Evolutionary conservation across 495 filamentous ascomycete genomes (phyloP), one percentile per base, ranked within the genome.

Genomic region (Cetradonia linearis): DNA sequence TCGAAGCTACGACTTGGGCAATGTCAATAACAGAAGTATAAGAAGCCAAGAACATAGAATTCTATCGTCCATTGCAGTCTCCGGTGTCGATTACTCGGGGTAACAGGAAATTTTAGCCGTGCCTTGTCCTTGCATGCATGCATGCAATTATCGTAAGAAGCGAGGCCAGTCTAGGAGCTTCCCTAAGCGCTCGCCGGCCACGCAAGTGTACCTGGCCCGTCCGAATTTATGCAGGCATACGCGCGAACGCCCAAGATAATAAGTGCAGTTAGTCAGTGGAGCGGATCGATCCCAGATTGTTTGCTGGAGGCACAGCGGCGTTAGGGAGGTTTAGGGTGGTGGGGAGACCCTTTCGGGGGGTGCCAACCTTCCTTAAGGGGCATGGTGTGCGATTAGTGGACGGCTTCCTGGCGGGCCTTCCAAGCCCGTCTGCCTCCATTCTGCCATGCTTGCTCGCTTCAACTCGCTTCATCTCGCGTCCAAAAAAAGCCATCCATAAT

Each of bases 251-350:
- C 25, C 33, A 38, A 25, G 50, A 53, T 13, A 27, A 52, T n/a
- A n/a, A n/a, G n/a, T 27, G 48, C 48, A 50, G 38, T 52, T 50
- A 38, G 34, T 31, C 46, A 60, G 30, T 60, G 58, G 58, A 40
- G 47, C 58, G 58, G 58, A 60, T 60, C 58, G 58, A 53, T 34
- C 47, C 48, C 38, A 46, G 16, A 8, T 23, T n/a, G 40, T 46
- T 23, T 6, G 42, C 42, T 46, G 25, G 42, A 46, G 20, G 20
- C 42, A 46, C 20, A 46, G 33, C 33, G 11, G 33, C 11, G 33
- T 36, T 36, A 36, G 33, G 42, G 4, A 46, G 42, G 10, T 10
- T 46, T 46, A 25, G 42, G 20, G 42, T 23, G 42, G 25, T 46
- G 16, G 42, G 20, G 42, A 46, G 42, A 46, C 25, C 42, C 16